These are phyloP conservation scores for Clohesyomyces aquaticus DNA, from an alignment of 495 filamentous ascomycete species.

Conservation along the genomic window DNA sequence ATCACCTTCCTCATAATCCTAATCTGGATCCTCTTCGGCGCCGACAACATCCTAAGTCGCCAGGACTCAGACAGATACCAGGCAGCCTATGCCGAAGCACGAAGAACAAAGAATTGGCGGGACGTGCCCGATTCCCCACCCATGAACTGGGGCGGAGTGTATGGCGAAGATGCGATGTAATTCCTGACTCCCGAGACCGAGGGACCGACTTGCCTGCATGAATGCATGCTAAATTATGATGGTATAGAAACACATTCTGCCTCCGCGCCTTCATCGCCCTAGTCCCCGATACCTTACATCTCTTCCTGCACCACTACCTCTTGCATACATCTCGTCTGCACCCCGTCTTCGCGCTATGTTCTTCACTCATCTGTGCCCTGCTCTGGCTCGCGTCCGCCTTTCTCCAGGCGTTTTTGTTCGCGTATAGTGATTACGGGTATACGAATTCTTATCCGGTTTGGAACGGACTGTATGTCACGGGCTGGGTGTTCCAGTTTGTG, in stretches of 20 bases:
- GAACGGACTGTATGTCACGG: neutral
- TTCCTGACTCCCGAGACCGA: neutral
- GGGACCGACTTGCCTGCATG: neutral
- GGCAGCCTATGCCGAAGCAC: neutral
- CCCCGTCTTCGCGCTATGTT: conserved; percentile 2
- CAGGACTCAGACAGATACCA: neutral
- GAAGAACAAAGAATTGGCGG: neutral
- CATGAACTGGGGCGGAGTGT: neutral
- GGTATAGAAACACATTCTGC: neutral
- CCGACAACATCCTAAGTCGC: neutral
- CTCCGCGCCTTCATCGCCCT: conserved; percentile 14
- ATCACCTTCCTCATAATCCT: conserved; percentile 13
- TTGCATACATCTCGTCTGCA: neutral
- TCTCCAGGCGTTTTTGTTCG: neutral
- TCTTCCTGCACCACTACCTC: neutral
- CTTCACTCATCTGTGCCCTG: neutral
- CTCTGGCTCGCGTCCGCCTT: conserved; percentile 3
- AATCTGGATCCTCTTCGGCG: conserved; percentile 12
- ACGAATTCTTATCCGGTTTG: neutral
- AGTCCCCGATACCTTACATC: conserved; percentile 6
- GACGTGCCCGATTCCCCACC: conserved; percentile 3
- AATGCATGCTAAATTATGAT: neutral
- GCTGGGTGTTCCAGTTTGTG: neutral
- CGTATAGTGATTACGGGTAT: conserved; percentile 3
- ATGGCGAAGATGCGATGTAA: conserved; percentile 6